A percentile compares a stretch with the other conserved stretches of the same genome.
Conservation (phyloP, 139 green algal species). For the Spirogloea muscicola region DNA sequence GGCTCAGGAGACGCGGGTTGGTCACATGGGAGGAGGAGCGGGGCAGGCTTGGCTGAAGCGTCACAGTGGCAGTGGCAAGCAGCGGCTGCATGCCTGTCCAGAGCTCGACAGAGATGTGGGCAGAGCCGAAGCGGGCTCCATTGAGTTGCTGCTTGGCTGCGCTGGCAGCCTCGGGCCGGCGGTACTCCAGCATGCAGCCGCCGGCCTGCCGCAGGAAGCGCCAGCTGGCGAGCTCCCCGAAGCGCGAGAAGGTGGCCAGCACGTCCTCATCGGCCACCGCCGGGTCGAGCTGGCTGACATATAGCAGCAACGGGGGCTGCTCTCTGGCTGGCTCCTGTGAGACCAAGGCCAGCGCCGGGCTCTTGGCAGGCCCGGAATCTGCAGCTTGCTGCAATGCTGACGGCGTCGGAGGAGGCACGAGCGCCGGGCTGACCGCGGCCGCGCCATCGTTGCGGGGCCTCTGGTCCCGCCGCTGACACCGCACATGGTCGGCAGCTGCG, state of each 20-base stretch:
- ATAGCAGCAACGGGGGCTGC: conserved; percentile 21
- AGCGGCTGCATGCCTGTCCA: no score
- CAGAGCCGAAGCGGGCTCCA: conserved; percentile 18
- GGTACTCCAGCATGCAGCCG: conserved; percentile 34
- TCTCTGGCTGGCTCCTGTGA: no score
- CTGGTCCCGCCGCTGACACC: conserved; percentile 3
- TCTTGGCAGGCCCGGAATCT: conserved; percentile 5
- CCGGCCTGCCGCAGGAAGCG: conserved; percentile 18
- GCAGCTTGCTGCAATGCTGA: not conserved
- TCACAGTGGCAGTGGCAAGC: no score
- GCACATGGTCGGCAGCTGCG: conserved; percentile 16
- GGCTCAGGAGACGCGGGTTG: no score
- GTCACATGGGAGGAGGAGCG: no score
- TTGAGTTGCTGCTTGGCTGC: conserved; percentile 25
- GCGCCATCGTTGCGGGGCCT: no score
- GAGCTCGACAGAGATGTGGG: no score
- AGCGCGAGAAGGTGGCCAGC: conserved; percentile 35
- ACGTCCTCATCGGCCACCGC: conserved; percentile 35
- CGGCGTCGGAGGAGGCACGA: not conserved
- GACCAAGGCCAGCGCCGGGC: not conserved
- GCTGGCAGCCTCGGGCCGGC: conserved; percentile 8
- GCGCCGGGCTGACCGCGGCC: not conserved
- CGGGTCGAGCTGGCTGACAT: conserved; percentile 34
- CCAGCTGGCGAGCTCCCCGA: conserved; percentile 33
- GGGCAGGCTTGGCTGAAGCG: no score